Conservation (phyloP, 1,284 basidiomycete species). For the Melampsora larici-populina region DNA sequence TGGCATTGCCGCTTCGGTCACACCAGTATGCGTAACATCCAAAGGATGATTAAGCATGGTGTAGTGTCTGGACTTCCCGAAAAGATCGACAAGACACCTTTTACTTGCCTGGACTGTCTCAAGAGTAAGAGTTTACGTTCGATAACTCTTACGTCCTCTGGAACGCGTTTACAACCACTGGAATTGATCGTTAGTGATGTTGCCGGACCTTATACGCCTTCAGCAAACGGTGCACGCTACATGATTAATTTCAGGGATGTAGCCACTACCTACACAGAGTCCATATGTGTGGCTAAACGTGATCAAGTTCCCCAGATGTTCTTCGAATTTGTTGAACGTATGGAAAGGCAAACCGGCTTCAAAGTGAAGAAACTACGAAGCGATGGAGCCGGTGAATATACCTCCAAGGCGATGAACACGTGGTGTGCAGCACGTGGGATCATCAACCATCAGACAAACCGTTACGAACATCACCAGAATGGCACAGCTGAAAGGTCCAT, state of each 20-base stretch:
- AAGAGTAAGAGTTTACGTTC: no score
- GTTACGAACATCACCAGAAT: slow-evolving; percentile 31
- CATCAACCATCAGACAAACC: background rate
- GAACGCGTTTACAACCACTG: background rate
- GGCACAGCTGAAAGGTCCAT: slow-evolving; percentile 6
- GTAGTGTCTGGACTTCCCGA: no score
- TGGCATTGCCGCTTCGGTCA: no score
- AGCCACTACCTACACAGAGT: slow-evolving; percentile 14
- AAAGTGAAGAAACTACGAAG: slow-evolving; percentile 4
- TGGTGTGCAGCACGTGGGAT: background rate
- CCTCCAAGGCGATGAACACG: background rate
- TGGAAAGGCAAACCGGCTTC: slow-evolving; percentile 10
- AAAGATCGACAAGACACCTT: no score
- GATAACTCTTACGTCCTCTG: no score
- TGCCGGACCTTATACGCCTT: background rate
- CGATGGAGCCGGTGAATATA: slow-evolving; percentile 26
- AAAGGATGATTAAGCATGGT: no score
- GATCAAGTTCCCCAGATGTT: background rate
- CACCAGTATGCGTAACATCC: no score
- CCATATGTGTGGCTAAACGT: background rate
- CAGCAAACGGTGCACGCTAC: background rate
- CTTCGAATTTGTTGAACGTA: background rate
- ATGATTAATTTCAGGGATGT: slow-evolving; percentile 1
- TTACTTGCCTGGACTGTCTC: no score
- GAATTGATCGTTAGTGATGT: slow-evolving; percentile 1